phyloP scores from a whole-genome alignment of 768 basidiomycete species.

The Gelatoporia subvermispora region DNA sequence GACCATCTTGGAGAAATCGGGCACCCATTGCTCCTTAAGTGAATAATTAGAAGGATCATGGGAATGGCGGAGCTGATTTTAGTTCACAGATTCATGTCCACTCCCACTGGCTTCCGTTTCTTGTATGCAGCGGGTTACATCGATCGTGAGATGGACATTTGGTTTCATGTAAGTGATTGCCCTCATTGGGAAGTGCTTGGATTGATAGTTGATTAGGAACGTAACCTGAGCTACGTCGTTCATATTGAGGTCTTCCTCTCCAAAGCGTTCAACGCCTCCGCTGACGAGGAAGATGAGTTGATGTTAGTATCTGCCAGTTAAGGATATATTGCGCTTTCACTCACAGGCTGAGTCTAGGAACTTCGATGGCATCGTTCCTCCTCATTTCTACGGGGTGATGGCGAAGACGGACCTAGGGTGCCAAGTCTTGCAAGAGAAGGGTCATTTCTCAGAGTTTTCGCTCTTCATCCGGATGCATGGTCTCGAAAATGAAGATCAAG shows the following conservation, averaged over 20 bases:
- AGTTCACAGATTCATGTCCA: conserved; percentile 80
- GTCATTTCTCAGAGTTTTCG: conserved; percentile 87
- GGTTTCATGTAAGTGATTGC: conserved; percentile 74
- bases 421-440: conserved; percentile 83
- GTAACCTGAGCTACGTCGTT: conserved; percentile 89
- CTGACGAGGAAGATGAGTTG: conserved; percentile 65
- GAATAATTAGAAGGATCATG: conserved; percentile 16
- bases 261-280: conserved; percentile 57
- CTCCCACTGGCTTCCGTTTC: conserved; percentile 87
- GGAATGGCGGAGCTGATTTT: not conserved
- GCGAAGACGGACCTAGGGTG: conserved; percentile 95
- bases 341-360: conserved; percentile 34
- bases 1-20: conserved; percentile 95
- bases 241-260: conserved; percentile 91
- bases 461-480: conserved; percentile 87
- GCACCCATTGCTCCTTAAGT: conserved; percentile 85
- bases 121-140: conserved; percentile 91
- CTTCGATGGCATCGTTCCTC: conserved; percentile 84
- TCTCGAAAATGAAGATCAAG: conserved; percentile 76
- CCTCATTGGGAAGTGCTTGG: not conserved
- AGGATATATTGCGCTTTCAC: conserved; percentile 13
- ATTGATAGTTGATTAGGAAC: conserved; percentile 56
- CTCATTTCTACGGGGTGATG: conserved; percentile 98
- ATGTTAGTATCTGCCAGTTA: conserved; percentile 32
- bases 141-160: conserved; percentile 90